These are phyloP conservation scores for Luzula sylvatica DNA, from an alignment of 176 grass and related monocot species.

Conservation along the genomic window DNA sequence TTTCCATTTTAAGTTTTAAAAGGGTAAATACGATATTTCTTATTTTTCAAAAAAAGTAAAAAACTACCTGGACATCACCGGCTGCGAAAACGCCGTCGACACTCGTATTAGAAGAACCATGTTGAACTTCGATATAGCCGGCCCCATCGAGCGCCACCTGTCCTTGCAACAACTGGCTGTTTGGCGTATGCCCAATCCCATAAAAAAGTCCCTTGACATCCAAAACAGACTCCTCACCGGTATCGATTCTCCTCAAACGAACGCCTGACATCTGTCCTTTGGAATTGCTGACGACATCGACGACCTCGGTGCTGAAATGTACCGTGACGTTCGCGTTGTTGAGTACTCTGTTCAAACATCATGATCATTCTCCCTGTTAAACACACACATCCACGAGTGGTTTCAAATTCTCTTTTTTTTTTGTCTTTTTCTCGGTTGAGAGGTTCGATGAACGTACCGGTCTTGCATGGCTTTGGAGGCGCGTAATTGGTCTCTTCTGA, in stretches of 20 bases:
- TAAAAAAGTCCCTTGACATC: conserved; percentile 96
- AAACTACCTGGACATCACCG: conserved; percentile 99
- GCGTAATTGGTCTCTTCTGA: conserved; percentile 46
- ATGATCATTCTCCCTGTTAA: conserved; percentile 96
- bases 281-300: conserved; percentile 75
- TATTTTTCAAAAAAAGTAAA: no score
- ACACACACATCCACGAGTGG: conserved; percentile 77
- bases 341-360: conserved; percentile 90
- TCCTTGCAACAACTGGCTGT: conserved; percentile 78
- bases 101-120: conserved; percentile 77
- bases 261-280: conserved; percentile 94
- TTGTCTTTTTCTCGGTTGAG: background rate
- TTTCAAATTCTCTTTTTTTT: conserved; percentile 39
- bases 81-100: conserved; percentile 95
- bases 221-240: conserved; percentile 54
- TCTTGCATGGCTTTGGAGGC: conserved; percentile 99
- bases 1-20: no score
- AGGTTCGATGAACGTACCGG: conserved; percentile 39
- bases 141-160: conserved; percentile 79
- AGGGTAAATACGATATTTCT: no score
- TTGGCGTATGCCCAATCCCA: conserved; percentile 92
- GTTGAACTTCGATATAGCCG: conserved; percentile 80
- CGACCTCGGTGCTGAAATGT: conserved; percentile 86
- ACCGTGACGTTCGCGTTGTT: conserved; percentile 95
- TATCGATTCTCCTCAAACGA: conserved; percentile 53